Conservation (phyloP, 768 basidiomycete genomes). For the Boletellus sp. region DNA sequence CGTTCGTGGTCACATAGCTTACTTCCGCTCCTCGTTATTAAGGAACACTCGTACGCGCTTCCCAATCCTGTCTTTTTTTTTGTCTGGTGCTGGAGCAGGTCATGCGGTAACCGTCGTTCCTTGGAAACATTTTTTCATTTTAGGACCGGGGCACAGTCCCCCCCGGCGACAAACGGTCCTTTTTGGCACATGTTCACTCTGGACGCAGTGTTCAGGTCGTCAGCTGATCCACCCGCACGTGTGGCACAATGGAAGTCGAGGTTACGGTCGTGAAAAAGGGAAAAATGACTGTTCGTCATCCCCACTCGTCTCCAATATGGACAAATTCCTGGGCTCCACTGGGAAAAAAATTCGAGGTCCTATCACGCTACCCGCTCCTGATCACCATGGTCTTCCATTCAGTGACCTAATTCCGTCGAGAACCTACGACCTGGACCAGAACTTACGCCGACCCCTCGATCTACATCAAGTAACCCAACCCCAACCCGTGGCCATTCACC, state of each 20-base stretch:
- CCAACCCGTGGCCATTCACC: slow-evolving; percentile 7
- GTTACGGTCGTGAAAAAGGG: slow-evolving; percentile 24
- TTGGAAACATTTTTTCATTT: slow-evolving; percentile 32
- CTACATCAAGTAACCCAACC: slow-evolving; percentile 13
- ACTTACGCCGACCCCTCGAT: slow-evolving; percentile 3
- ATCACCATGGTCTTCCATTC: slow-evolving; percentile 33
- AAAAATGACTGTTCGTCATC: slow-evolving; percentile 17
- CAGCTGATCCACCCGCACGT: slow-evolving; percentile 29
- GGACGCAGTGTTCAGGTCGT: slow-evolving; percentile 18
- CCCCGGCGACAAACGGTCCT: slow-evolving; percentile 25
- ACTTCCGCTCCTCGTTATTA: slow-evolving; percentile 28
- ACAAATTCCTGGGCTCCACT: slow-evolving; percentile 21
- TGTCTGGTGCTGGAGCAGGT: slow-evolving; percentile 18
- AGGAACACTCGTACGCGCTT: slow-evolving; percentile 24
- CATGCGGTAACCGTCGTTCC: slow-evolving; percentile 19
- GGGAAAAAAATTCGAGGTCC: slow-evolving; percentile 20
- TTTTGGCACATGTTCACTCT: slow-evolving; percentile 20
- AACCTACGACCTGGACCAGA: slow-evolving; percentile 7
- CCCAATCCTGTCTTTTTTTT: slow-evolving; percentile 27
- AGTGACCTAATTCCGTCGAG: slow-evolving; percentile 16
- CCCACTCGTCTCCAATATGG: slow-evolving; percentile 18
- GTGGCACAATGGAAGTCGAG: slow-evolving; percentile 31
- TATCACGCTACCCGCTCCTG: slow-evolving; percentile 21
- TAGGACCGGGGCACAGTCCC: slow-evolving; percentile 18
- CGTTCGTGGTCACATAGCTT: slow-evolving; percentile 23